Conservation (phyloP, 257 asterid species). For the Ilex aquifolium region DNA sequence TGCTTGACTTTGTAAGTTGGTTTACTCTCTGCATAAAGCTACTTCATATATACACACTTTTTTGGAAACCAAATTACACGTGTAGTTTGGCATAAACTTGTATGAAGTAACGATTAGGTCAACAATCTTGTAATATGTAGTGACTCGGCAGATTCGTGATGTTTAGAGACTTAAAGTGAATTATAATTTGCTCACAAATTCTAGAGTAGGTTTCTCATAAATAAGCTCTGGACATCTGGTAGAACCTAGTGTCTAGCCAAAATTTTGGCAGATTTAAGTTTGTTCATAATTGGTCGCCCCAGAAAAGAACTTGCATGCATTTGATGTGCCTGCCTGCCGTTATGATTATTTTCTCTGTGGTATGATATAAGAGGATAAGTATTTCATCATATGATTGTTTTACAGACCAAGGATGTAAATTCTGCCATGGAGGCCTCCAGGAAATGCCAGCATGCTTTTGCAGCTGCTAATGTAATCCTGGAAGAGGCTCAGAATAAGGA, state of each 20-base stretch:
- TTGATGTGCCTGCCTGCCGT: too few relatives aligned
- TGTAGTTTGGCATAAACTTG: not conserved
- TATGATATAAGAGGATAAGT: not conserved
- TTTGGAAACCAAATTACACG: not conserved
- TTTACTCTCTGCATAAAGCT: not conserved
- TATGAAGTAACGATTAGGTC: too few relatives aligned
- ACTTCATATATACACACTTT: too few relatives aligned
- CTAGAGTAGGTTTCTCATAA: not conserved
- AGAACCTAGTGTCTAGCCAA: not conserved
- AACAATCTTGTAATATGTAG: not conserved
- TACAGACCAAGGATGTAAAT: constrained; percentile 62
- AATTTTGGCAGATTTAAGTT: not conserved
- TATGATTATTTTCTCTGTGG: not conserved
- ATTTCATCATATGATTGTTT: constrained; percentile 1
- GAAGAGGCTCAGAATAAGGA: constrained; percentile 55
- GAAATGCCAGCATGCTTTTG: constrained; percentile 52
- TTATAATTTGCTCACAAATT: not conserved
- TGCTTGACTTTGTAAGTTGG: constrained; percentile 85
- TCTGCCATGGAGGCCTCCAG: constrained; percentile 90
- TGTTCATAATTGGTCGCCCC: not conserved
- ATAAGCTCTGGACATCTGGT: not conserved
- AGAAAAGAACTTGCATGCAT: too few relatives aligned
- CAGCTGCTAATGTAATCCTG: constrained; percentile 48
- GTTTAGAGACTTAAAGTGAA: not conserved
- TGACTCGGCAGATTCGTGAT: not conserved